Conservation (phyloP, 2,329 filamentous ascomycete genomes). For the Ophiostoma fasciatum region DNA sequence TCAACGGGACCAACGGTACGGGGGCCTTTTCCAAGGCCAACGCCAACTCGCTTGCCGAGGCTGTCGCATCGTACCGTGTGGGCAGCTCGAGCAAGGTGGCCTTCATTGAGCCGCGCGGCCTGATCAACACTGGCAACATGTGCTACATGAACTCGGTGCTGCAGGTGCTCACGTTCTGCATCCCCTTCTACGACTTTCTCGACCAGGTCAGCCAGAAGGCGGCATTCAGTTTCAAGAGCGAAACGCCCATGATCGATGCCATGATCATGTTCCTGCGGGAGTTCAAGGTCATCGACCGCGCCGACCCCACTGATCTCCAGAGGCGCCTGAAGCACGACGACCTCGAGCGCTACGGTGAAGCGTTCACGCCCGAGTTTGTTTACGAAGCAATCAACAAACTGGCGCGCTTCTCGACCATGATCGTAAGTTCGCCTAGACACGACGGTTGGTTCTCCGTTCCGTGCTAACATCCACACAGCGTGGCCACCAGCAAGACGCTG, state of each 20-base stretch:
- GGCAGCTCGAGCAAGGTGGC: conserved; percentile 50
- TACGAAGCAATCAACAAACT: conserved; percentile 83
- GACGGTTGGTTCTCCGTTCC: not conserved
- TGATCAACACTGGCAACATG: conserved; percentile 97
- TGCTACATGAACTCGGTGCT: conserved; percentile 99
- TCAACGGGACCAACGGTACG: conserved; percentile 14
- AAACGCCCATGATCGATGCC: conserved; percentile 84
- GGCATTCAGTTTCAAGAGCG: conserved; percentile 83
- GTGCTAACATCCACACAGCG: conserved; percentile 34
- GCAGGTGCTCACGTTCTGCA: conserved; percentile 87
- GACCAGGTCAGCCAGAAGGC: conserved; percentile 74
- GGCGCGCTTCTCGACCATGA: conserved; percentile 83
- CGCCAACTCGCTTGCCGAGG: conserved; percentile 54
- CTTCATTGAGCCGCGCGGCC: conserved; percentile 81
- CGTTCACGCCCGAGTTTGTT: conserved; percentile 86
- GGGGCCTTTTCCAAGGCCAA: conserved; percentile 29
- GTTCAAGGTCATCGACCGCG: conserved; percentile 75
- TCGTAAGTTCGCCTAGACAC: conserved; percentile 54
- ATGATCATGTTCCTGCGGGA: conserved; percentile 97
- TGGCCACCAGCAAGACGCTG: conserved; percentile 93
- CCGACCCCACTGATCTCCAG: conserved; percentile 56
- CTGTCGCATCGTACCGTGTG: conserved; percentile 58
- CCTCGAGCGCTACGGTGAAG: conserved; percentile 77
- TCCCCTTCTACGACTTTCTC: conserved; percentile 88
- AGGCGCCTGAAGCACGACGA: conserved; percentile 66